These are phyloP conservation scores for Phialocephala subalpina DNA, from an alignment of 2,329 filamentous ascomycete species.

Conservation along the genomic window DNA sequence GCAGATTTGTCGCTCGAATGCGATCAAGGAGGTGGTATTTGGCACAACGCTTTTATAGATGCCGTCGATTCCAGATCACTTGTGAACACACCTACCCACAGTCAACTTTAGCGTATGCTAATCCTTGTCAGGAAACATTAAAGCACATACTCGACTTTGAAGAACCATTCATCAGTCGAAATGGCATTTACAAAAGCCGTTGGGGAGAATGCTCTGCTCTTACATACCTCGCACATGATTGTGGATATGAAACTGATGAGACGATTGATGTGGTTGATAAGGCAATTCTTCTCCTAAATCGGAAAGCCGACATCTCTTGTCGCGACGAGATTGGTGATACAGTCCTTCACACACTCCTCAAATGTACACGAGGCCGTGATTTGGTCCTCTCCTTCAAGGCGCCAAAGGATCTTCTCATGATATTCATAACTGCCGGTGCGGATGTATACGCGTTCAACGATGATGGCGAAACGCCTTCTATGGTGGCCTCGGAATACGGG, in stretches of 20 bases:
- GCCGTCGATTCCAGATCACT: not conserved
- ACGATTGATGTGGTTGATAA: conserved; percentile 27
- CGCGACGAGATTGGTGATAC: conserved; percentile 19
- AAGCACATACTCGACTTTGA: conserved; percentile 27
- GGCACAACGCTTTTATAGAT: not conserved
- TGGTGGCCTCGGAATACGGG: conserved; percentile 16
- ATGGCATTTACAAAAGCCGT: not conserved
- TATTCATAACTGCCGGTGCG: conserved; percentile 30
- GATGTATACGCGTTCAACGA: conserved; percentile 30
- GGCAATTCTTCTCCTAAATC: conserved; percentile 29
- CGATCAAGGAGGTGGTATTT: not conserved
- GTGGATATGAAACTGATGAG: conserved; percentile 10
- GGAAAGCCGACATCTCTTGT: conserved; percentile 23
- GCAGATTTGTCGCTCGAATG: conserved; percentile 25
- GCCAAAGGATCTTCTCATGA: conserved; percentile 26
- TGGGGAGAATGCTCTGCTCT: conserved; percentile 8
- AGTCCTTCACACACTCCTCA: conserved; percentile 27
- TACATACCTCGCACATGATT: conserved; percentile 13
- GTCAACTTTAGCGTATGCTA: conserved; percentile 14
- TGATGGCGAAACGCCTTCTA: conserved; percentile 24
- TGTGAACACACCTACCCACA: conserved; percentile 16
- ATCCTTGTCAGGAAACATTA: conserved; percentile 20
- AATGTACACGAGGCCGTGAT: conserved; percentile 7
- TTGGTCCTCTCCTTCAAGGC: conserved; percentile 18
- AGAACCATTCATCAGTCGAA: conserved; percentile 19